These are phyloP conservation scores for Malassezia nana DNA, from an alignment of 1,284 basidiomycete genomes.

Conservation along the genomic window DNA sequence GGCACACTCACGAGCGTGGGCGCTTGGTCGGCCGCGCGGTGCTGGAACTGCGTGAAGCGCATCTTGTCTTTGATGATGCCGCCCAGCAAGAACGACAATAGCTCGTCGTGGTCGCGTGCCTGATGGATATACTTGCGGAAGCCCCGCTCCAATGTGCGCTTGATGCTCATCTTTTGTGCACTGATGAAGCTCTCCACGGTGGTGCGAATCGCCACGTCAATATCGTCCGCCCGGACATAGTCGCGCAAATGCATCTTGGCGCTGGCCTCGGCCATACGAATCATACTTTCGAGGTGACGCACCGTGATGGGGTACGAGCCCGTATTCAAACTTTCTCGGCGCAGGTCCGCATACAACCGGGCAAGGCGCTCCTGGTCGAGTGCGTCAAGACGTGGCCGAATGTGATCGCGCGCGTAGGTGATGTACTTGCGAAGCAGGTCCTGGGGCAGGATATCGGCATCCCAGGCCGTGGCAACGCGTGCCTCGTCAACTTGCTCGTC, in stretches of 20 bases:
- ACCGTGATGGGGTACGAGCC: slow-evolving; percentile 97
- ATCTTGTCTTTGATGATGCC: slow-evolving; percentile 90
- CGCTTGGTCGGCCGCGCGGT: slow-evolving; percentile 6
- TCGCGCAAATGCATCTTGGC: slow-evolving; percentile 97
- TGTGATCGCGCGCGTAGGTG: slow-evolving; percentile 91
- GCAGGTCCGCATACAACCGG: slow-evolving; percentile 87
- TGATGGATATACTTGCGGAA: slow-evolving; percentile 96
- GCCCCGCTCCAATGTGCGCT: slow-evolving; percentile 80
- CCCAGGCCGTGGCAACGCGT: slow-evolving; percentile 73
- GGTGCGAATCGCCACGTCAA: slow-evolving; percentile 92
- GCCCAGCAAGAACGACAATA: slow-evolving; percentile 86
- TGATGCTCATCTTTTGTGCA: slow-evolving; percentile 96
- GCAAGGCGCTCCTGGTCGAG: slow-evolving; percentile 92
- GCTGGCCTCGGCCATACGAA: slow-evolving; percentile 95
- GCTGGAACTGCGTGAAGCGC: slow-evolving; percentile 54
- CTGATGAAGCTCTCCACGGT: slow-evolving; percentile 87
- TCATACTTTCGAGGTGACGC: slow-evolving; percentile 95
- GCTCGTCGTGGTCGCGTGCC: slow-evolving; percentile 82
- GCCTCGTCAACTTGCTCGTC: slow-evolving; percentile 72
- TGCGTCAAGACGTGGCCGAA: slow-evolving; percentile 82
- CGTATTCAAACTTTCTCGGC: slow-evolving; percentile 88
- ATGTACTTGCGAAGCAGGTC: slow-evolving; percentile 96
- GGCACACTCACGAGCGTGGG: slow-evolving; percentile 33
- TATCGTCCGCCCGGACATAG: slow-evolving; percentile 88
- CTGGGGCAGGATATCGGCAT: slow-evolving; percentile 77